phyloP scores from a whole-genome alignment of 2,329 filamentous ascomycete species.

The Cryphonectria nitschkei region DNA sequence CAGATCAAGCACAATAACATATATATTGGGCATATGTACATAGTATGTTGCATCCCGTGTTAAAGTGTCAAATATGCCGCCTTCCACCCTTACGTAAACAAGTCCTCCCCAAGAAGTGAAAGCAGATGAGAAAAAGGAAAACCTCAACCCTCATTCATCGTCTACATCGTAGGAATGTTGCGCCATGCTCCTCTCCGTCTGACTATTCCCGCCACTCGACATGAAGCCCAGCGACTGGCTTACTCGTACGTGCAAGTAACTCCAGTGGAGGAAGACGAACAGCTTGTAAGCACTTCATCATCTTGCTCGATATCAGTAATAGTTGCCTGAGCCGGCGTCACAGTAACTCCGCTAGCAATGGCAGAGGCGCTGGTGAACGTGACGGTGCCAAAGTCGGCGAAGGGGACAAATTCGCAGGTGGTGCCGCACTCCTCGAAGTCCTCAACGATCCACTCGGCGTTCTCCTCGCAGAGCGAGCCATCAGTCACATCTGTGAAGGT shows the following conservation, averaged over 20 bases:
- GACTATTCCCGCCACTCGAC: not conserved
- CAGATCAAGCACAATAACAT: not conserved
- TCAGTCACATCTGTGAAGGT: conserved; percentile 47
- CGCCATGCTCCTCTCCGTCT: not conserved
- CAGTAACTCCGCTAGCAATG: conserved; percentile 36
- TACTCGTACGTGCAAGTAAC: conserved; percentile 42
- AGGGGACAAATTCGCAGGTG: conserved; percentile 43
- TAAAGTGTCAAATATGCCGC: not conserved
- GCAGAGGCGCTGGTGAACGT: conserved; percentile 45
- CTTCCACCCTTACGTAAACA: not conserved
- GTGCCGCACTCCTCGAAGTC: conserved; percentile 46
- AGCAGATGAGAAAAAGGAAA: not conserved
- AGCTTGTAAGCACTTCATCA: conserved; percentile 57
- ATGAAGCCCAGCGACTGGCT: not conserved
- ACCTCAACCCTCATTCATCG: not conserved
- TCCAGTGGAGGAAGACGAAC: conserved; percentile 28
- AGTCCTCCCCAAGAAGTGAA: not conserved
- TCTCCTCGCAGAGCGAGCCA: conserved; percentile 53
- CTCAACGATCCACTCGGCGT: conserved; percentile 68
- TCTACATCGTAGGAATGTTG: not conserved
- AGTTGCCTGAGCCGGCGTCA: conserved; percentile 53
- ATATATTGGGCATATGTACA: not conserved
- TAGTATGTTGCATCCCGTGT: not conserved
- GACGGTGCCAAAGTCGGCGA: conserved; percentile 52
- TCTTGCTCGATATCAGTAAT: conserved; percentile 69